Percentiles rank a stretch among this genome's conserved stretches.
Evolutionary conservation across 2,329 filamentous ascomycete species (phyloP).

Genomic region (Xylaria sp.): DNA sequence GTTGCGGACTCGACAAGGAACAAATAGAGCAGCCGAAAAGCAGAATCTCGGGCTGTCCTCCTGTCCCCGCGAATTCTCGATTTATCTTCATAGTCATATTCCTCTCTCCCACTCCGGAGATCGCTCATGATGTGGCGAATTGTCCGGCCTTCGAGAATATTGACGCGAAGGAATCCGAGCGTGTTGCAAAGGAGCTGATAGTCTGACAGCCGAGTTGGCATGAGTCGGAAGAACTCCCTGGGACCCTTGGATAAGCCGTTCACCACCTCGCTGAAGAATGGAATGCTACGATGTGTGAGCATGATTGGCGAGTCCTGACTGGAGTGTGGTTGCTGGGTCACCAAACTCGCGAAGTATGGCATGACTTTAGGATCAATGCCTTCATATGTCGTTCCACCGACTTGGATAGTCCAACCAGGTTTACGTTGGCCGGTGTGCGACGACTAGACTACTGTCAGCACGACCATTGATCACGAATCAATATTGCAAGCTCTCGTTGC

Average conservation of each 20-base stretch:
- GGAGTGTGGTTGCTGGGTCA: not conserved
- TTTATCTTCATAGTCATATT: not conserved
- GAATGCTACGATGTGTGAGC: not conserved
- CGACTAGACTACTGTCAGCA: not conserved
- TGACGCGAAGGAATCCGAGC: constrained; percentile 1
- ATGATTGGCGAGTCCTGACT: not conserved
- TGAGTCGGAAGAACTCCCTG: constrained; percentile 2
- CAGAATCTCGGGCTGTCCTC: not conserved
- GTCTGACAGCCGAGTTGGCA: not conserved
- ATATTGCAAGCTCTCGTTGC: not conserved
- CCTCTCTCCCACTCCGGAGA: not conserved
- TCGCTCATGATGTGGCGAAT: not conserved
- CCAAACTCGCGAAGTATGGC: not conserved
- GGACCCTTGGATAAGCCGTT: not conserved
- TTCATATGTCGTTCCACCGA: not conserved
- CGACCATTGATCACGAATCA: not conserved
- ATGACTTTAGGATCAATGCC: not conserved
- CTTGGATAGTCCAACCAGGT: not conserved
- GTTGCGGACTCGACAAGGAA: not conserved
- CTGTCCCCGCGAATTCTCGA: not conserved
- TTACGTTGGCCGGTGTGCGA: not conserved
- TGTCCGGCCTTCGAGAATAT: not conserved
- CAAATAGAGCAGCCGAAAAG: constrained; percentile 1
- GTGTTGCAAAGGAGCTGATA: constrained; percentile 1
- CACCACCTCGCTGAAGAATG: not conserved